These are phyloP conservation scores for Clonostachys byssicola DNA, from an alignment of 2,329 filamentous ascomycete species.

Conservation along the genomic window DNA sequence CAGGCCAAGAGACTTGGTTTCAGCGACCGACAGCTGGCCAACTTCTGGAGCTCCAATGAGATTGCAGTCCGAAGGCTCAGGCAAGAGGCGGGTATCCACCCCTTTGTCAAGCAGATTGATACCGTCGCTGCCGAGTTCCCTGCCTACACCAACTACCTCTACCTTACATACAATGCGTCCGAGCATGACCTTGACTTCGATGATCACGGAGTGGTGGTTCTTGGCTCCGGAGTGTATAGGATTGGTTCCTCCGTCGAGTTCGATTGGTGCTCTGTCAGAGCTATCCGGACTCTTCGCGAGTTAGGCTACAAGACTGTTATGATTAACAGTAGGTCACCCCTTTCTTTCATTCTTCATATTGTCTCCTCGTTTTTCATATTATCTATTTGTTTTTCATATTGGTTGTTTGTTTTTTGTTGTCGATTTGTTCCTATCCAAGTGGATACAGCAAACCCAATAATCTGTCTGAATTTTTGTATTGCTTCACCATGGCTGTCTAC, in stretches of 20 bases:
- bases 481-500: too few species aligned
- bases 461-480: too few species aligned
- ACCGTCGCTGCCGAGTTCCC: conserved; percentile 97
- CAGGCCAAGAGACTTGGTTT: conserved; percentile 93
- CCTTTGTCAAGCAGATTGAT: conserved; percentile 96
- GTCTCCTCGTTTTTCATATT: background rate
- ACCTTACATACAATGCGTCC: conserved; percentile 89
- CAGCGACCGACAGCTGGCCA: conserved; percentile 87
- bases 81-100: conserved; percentile 80
- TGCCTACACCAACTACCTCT: conserved; percentile 91
- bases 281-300: conserved; percentile 84
- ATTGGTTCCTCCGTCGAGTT: conserved; percentile 98
- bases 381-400: conserved; percentile 8
- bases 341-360: background rate
- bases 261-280: conserved; percentile 96
- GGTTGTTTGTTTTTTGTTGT: background rate
- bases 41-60: conserved; percentile 93
- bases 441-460: too few species aligned
- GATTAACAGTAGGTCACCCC: conserved; percentile 54
- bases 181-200: conserved; percentile 81
- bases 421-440: too few species aligned
- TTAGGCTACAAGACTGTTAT: conserved; percentile 91
- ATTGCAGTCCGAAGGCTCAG: conserved; percentile 80
- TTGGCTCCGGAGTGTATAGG: conserved; percentile 92
- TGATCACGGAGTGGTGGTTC: conserved; percentile 92